Percentiles rank a stretch among this genome's conserved stretches.
phyloP scores from a whole-genome alignment of 1,284 basidiomycete species.

The Inonotus hispidus region DNA sequence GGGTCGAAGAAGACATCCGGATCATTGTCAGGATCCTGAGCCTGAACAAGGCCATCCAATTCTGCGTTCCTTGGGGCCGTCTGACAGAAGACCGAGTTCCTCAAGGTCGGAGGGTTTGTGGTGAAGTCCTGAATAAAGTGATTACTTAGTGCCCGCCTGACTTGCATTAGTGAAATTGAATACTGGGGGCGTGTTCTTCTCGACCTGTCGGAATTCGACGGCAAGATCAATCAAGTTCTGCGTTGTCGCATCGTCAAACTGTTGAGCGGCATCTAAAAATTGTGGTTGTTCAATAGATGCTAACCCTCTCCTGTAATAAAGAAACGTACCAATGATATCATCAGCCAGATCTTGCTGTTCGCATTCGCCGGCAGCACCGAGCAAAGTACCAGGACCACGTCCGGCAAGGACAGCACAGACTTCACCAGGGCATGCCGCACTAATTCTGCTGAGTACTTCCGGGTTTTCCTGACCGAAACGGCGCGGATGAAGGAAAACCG shows the following conservation, averaged over 20 bases:
- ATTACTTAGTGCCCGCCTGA: background rate
- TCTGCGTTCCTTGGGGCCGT: slow-evolving; percentile 34
- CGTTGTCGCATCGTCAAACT: slow-evolving; percentile 47
- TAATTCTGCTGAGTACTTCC: slow-evolving; percentile 41
- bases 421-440: slow-evolving; percentile 42
- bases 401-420: slow-evolving; percentile 50
- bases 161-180: slow-evolving; percentile 15
- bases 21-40: slow-evolving; percentile 37
- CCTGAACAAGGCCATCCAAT: slow-evolving; percentile 36
- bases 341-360: slow-evolving; percentile 59
- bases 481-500: slow-evolving; percentile 43
- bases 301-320: background rate
- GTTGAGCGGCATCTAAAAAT: slow-evolving; percentile 45
- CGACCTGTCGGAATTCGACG: slow-evolving; percentile 48
- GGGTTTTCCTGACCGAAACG: slow-evolving; percentile 52
- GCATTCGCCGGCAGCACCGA: slow-evolving; percentile 50
- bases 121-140: slow-evolving; percentile 41
- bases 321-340: slow-evolving; percentile 45
- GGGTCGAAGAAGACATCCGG: slow-evolving; percentile 53
- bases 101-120: slow-evolving; percentile 42
- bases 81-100: slow-evolving; percentile 40
- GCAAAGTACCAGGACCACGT: slow-evolving; percentile 45
- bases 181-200: slow-evolving; percentile 61
- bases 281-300: background rate
- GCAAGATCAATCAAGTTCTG: slow-evolving; percentile 50